Conservation (phyloP, 2,329 filamentous ascomycete species). For the Ascochyta pisi region DNA sequence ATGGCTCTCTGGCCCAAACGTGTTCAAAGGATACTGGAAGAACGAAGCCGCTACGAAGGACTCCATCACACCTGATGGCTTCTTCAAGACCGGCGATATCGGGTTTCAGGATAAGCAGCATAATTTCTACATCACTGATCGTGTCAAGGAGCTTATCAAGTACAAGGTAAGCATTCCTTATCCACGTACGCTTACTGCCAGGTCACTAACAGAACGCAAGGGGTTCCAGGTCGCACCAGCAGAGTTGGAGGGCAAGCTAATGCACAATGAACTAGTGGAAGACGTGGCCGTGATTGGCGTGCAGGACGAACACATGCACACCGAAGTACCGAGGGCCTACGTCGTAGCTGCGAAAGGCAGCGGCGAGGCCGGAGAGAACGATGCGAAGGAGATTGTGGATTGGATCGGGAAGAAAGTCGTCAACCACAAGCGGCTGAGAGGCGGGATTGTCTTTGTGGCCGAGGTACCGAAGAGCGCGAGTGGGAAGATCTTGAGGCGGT, state of each 20-base stretch:
- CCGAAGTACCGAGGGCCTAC: conserved; percentile 40
- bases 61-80: conserved; percentile 76
- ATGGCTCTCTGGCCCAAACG: conserved; percentile 78
- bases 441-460: conserved; percentile 52
- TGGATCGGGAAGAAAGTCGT: conserved; percentile 36
- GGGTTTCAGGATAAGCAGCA: conserved; percentile 33
- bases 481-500: conserved; percentile 55
- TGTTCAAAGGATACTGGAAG: conserved; percentile 80
- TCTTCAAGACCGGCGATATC: conserved; percentile 40
- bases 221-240: conserved; percentile 41
- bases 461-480: conserved; percentile 57
- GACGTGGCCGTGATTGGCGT: conserved; percentile 40
- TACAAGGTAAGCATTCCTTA: conserved; percentile 21
- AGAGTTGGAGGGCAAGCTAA: conserved; percentile 38
- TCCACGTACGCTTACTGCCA: conserved; percentile 10
- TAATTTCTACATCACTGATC: conserved; percentile 43
- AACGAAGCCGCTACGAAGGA: conserved; percentile 72
- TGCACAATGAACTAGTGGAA: conserved; percentile 32
- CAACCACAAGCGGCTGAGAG: conserved; percentile 38
- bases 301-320: conserved; percentile 34
- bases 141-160: conserved; percentile 44
- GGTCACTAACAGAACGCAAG: conserved; percentile 35
- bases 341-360: conserved; percentile 28
- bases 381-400: conserved; percentile 23
- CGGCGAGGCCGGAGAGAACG: conserved; percentile 16